Evolutionary conservation across 768 basidiomycete genomes (phyloP), one percentile per base, ranked within the genome.

Genomic region (Amanita exitialis): DNA sequence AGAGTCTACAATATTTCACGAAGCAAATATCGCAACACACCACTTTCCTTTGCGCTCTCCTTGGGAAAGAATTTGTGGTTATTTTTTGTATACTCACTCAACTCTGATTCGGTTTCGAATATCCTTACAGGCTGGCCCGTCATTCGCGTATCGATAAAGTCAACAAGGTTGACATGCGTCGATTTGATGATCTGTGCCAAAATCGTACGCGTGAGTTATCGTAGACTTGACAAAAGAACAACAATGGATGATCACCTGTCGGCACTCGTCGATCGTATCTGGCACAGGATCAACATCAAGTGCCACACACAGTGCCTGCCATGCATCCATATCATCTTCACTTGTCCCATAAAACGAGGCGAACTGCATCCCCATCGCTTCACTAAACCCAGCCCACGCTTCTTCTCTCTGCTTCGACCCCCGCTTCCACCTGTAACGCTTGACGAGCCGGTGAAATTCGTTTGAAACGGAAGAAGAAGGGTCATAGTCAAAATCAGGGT

Each of bases 11-110:
- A 45, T 7, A 52, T 45, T 15, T 37, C 12, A n/a, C 51, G 42
- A 44, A 52, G 44, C 23, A 52, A n/a, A 28, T 46, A 52, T 6
- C 25, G 16, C 21, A 52, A 38, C 20, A 52, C 42, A 1, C 43
- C 42, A 27, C 43, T 52, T 23, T 46, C 36, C 35, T 52, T 52
- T 7, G 51, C 51, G n/a, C 51, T 52, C 15, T 52, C 43, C 18
- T 35, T 52, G 4, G 51, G 51, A 18, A 44, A 52, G 9, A 21
- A 30, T 21, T 45, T 52, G 27, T 9, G 1, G 7, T 21, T 18
- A 16, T 42, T 20, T 12, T 13, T 13, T 2, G 51, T 52, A 35
- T 52, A 52, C 10, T 15, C 20, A 8, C 43, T 12, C 2, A 52
- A 27, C n/a, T 44, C 2, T 10, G 18, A 1, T 16, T 45, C n/a